Conservation (phyloP, 495 filamentous ascomycete genomes). For the Podospora conica region DNA sequence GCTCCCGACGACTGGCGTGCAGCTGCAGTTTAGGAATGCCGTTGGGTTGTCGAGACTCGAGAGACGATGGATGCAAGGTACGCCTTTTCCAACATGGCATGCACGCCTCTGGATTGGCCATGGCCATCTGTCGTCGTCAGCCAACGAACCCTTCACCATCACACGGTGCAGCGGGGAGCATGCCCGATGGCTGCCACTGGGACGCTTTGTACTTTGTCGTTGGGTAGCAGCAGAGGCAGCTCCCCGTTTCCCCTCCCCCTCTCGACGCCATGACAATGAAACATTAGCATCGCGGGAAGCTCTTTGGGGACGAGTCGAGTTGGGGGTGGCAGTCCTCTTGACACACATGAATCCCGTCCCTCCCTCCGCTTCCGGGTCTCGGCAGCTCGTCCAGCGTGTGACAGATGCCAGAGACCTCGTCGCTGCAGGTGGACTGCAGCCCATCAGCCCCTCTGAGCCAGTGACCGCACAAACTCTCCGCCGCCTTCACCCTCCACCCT, state of each 20-base stretch:
- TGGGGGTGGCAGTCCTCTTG: neutral
- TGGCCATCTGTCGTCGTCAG: neutral
- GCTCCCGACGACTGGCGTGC: neutral
- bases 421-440: neutral
- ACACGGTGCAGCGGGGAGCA: neutral
- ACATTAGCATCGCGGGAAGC: conserved; percentile 1
- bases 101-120: neutral
- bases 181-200: too few relatives aligned
- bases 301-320: neutral
- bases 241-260: neutral
- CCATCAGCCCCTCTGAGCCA: neutral
- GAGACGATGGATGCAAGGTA: conserved; percentile 5
- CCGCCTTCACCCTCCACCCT: neutral
- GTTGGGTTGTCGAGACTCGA: neutral
- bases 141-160: neutral
- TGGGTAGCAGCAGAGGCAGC: neutral
- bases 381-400: conserved; percentile 1
- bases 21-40: neutral
- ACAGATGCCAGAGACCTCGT: neutral
- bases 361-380: conserved; percentile 4
- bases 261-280: conserved; percentile 3
- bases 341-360: neutral
- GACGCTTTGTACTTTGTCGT: neutral
- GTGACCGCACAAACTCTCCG: neutral
- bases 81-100: neutral